Percentiles rank a stretch among this genome's conserved stretches.
Conservation (phyloP, 1,284 basidiomycete genomes). For the Microbotryum lychnidis-dioicae region DNA sequence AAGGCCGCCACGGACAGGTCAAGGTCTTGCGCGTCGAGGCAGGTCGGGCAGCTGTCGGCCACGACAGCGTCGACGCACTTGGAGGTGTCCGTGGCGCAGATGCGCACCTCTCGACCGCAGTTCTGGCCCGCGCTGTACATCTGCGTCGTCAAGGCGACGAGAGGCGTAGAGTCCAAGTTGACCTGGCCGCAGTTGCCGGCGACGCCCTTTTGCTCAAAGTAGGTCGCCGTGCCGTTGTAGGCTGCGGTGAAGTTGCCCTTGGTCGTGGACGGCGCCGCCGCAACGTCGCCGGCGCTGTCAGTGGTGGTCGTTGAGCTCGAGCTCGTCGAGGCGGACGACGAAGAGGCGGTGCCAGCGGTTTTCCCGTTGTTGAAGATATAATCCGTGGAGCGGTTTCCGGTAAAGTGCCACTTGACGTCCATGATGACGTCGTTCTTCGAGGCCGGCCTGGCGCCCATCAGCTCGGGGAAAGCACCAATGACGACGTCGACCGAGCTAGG, state of each 20-base stretch:
- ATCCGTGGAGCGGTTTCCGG: constrained; percentile 10
- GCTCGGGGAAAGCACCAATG: constrained; percentile 11
- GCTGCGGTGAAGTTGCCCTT: no score
- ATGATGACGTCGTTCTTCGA: constrained; percentile 24
- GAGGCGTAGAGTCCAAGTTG: background rate
- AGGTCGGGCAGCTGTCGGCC: constrained; percentile 1
- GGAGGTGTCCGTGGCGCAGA: background rate
- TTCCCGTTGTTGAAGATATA: constrained; percentile 8
- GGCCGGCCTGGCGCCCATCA: background rate
- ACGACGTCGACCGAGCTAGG: constrained; percentile 26
- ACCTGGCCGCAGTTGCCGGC: constrained; percentile 1
- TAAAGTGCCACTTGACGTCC: constrained; percentile 18
- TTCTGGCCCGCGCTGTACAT: background rate
- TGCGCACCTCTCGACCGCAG: background rate
- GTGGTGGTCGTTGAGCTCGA: no score
- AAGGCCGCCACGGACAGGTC: constrained; percentile 75
- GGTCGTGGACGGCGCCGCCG: no score
- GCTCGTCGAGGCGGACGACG: no score
- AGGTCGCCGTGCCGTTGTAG: background rate
- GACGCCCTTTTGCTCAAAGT: background rate
- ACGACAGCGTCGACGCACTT: background rate
- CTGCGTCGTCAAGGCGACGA: background rate
- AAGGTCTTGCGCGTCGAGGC: constrained; percentile 4
- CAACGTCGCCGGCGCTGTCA: no score
- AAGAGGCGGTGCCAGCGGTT: background rate